phyloP scores from a whole-genome alignment of 345 rosid species.

The Eucalyptus marginata region DNA sequence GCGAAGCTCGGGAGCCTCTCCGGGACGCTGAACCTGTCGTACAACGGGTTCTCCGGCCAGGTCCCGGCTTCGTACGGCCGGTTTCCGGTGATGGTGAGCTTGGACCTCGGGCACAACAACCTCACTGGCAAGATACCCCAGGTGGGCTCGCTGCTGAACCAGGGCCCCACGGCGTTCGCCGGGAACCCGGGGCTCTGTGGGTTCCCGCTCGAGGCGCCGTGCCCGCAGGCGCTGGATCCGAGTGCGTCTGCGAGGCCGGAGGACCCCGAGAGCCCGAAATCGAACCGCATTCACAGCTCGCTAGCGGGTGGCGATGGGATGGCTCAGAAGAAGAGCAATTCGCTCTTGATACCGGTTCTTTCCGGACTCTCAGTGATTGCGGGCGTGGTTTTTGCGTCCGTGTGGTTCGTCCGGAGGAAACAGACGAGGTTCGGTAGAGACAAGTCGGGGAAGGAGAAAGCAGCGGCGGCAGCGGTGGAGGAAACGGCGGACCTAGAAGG shows the following conservation, averaged over 20 bases:
- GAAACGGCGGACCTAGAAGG: constrained; percentile 11
- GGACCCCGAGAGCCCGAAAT: constrained; percentile 27
- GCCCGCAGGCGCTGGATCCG: constrained; percentile 46
- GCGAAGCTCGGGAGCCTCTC: constrained; percentile 38
- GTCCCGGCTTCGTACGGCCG: constrained; percentile 63
- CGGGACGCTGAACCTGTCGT: constrained; percentile 74
- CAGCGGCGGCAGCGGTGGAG: constrained; percentile 4
- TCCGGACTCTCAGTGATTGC: constrained; percentile 52
- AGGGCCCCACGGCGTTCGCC: constrained; percentile 92
- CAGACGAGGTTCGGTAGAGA: constrained; percentile 1
- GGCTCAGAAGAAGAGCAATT: not conserved
- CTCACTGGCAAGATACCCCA: constrained; percentile 80
- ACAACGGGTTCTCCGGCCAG: constrained; percentile 54
- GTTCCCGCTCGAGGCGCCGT: constrained; percentile 56
- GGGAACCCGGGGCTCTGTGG: constrained; percentile 85
- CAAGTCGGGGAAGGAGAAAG: constrained; percentile 20
- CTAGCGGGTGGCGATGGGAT: not conserved
- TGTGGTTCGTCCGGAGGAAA: constrained; percentile 55
- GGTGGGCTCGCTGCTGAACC: constrained; percentile 75
- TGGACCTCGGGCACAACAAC: constrained; percentile 76
- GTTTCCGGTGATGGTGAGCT: constrained; percentile 65
- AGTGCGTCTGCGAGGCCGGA: constrained; percentile 25
- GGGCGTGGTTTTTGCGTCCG: constrained; percentile 44
- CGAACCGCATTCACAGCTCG: not conserved
- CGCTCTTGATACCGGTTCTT: constrained; percentile 23